These are phyloP conservation scores for Solanum paucissectum DNA, from an alignment of 257 asterid genomes.

Conservation along the genomic window DNA sequence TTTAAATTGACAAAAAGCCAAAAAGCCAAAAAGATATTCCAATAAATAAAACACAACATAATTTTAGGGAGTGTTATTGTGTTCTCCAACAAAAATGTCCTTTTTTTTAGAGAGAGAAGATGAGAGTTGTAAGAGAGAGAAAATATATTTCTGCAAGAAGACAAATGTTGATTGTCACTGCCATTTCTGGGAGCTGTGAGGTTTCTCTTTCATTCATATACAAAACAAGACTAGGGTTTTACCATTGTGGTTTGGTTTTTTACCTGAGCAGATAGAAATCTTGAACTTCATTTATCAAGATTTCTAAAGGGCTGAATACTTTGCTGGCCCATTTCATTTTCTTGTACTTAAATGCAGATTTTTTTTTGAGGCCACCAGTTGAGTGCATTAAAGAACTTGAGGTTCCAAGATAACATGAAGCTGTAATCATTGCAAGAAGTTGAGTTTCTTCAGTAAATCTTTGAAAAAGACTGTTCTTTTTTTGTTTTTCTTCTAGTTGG, in stretches of 20 bases:
- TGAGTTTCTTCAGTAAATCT: not conserved
- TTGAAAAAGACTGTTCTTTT: not conserved
- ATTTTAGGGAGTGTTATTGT: not conserved
- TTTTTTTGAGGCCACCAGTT: not conserved
- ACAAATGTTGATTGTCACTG: not conserved
- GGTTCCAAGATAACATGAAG: not conserved
- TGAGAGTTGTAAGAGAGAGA: not conserved
- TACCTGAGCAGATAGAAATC: not conserved
- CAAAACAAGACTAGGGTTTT: not conserved
- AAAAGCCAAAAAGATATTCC: not conserved
- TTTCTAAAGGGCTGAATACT: not conserved
- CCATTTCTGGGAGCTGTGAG: not conserved
- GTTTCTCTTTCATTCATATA: not conserved
- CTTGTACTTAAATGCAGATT: not conserved
- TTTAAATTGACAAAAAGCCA: not conserved
- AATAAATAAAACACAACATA: not conserved
- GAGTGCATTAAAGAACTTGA: not conserved
- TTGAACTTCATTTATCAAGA: not conserved
- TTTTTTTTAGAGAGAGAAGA: not conserved
- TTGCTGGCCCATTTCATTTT: not conserved
- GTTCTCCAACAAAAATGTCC: not conserved
- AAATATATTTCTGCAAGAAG: not conserved
- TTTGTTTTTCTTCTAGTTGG: not conserved
- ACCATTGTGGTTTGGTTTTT: not conserved
- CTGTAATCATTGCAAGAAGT: not conserved